These are phyloP conservation scores for Cyanidium caldarium DNA, from an alignment of 23 red algal species.

Conservation along the genomic window DNA sequence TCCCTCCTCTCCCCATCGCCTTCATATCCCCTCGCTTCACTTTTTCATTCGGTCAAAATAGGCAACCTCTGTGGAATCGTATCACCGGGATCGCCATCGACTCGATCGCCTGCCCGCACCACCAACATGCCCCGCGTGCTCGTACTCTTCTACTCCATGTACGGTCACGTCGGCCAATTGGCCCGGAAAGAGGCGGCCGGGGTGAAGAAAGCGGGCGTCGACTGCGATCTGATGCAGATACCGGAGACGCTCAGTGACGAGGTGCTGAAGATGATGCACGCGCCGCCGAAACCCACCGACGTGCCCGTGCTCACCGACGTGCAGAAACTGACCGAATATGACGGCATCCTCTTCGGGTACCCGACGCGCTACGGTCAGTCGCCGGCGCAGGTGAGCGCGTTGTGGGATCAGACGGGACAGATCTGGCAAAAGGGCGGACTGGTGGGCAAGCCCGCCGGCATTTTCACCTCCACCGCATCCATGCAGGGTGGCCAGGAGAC, in stretches of 20 bases:
- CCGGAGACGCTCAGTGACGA: conserved; percentile 24
- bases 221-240: conserved; percentile 11
- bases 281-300: conserved; percentile 17
- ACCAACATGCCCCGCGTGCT: background rate
- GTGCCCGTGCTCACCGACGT: conserved; percentile 7
- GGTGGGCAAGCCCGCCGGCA: conserved; percentile 9
- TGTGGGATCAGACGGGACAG: conserved; percentile 12
- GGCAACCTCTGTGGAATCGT: conserved; percentile 1
- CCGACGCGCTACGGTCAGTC: conserved; percentile 19
- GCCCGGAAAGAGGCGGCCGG: conserved; percentile 7
- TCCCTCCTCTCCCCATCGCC: no score
- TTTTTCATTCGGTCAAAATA: background rate
- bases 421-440: conserved; percentile 20
- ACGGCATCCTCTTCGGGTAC: conserved; percentile 29
- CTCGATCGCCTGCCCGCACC: no score
- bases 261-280: conserved; percentile 19
- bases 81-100: no score
- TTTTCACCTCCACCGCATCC: conserved; percentile 20
- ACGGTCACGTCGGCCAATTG: conserved; percentile 16
- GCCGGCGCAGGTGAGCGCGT: conserved; percentile 29
- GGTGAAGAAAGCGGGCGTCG: conserved; percentile 11
- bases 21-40: no score
- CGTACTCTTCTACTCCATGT: conserved; percentile 24
- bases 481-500: conserved; percentile 23
- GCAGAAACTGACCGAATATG: conserved; percentile 2